phyloP scores from a whole-genome alignment of 2,329 filamentous ascomycete genomes.

The Clarireedia sp. region DNA sequence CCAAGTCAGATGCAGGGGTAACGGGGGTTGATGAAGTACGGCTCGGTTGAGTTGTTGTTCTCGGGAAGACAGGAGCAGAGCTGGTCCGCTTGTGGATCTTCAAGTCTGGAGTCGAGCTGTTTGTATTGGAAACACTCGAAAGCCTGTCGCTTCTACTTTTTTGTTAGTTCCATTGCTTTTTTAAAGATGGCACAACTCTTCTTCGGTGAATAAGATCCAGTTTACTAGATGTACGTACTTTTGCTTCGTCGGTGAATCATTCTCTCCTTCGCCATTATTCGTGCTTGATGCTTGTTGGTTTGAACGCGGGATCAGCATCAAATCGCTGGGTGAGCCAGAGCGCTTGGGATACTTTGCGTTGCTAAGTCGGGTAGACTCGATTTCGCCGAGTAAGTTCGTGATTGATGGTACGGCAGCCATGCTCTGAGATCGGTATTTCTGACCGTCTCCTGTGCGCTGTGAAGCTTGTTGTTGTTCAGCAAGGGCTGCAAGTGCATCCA shows the following conservation, averaged over 20 bases:
- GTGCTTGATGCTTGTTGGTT: slow-evolving; percentile 20
- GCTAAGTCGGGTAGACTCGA: not conserved
- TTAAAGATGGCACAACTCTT: no score
- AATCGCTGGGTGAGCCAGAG: slow-evolving; percentile 28
- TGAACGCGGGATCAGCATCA: slow-evolving; percentile 27
- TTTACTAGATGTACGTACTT: not conserved
- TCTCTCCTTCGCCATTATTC: slow-evolving; percentile 11
- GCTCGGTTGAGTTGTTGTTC: not conserved
- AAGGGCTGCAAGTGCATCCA: slow-evolving; percentile 21
- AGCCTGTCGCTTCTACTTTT: not conserved
- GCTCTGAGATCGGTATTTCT: not conserved
- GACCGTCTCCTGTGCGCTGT: slow-evolving; percentile 6
- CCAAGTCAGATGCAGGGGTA: slow-evolving; percentile 17
- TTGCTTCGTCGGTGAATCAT: not conserved
- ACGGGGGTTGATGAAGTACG: not conserved
- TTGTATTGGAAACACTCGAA: not conserved
- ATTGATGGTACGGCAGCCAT: not conserved
- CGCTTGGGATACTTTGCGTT: not conserved
- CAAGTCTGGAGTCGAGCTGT: not conserved
- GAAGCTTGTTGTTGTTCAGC: slow-evolving; percentile 18
- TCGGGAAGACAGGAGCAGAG: slow-evolving; percentile 2
- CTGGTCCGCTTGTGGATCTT: slow-evolving; percentile 4
- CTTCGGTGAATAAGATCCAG: no score
- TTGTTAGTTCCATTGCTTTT: no score
- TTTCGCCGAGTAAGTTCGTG: not conserved